These are phyloP conservation scores for Tetrahymena malaccensis DNA, from an alignment of 73 alveolate genomes.

Conservation along the genomic window DNA sequence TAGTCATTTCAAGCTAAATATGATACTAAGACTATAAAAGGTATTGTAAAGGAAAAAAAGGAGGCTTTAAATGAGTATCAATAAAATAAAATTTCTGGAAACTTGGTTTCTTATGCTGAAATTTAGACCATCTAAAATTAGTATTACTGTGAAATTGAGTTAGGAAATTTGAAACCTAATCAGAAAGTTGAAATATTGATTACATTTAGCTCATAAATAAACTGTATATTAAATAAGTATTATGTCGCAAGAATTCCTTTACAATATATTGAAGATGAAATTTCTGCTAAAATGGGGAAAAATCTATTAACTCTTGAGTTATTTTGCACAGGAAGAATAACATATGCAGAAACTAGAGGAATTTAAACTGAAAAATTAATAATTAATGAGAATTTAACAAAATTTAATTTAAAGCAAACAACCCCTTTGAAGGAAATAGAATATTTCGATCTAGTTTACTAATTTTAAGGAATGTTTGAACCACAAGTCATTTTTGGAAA, in stretches of 20 bases:
- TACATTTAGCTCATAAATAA: neutral
- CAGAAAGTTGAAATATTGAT: neutral
- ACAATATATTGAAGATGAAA: neutral
- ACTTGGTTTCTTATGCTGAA: conserved; percentile 1
- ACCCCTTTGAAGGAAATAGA: neutral
- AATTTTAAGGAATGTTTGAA: neutral
- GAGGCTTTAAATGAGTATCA: neutral
- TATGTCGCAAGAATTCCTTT: neutral
- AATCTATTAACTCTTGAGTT: neutral
- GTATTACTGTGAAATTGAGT: neutral
- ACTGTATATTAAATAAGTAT: neutral
- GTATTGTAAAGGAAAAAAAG: conserved; percentile 2
- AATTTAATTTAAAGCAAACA: neutral
- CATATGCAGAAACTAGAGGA: neutral
- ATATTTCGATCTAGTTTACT: neutral
- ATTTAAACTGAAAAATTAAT: neutral
- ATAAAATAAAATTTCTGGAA: conserved; percentile 5
- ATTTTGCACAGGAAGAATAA: neutral
- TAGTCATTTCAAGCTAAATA: neutral
- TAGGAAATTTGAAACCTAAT: conserved; percentile 17
- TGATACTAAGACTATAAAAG: neutral
- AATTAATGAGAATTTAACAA: neutral
- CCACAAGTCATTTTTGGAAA: neutral
- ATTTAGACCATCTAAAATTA: neutral
- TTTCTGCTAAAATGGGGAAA: neutral